These are phyloP conservation scores for Mallotus repandus DNA, from an alignment of 441 rosid genomes.

Conservation along the genomic window DNA sequence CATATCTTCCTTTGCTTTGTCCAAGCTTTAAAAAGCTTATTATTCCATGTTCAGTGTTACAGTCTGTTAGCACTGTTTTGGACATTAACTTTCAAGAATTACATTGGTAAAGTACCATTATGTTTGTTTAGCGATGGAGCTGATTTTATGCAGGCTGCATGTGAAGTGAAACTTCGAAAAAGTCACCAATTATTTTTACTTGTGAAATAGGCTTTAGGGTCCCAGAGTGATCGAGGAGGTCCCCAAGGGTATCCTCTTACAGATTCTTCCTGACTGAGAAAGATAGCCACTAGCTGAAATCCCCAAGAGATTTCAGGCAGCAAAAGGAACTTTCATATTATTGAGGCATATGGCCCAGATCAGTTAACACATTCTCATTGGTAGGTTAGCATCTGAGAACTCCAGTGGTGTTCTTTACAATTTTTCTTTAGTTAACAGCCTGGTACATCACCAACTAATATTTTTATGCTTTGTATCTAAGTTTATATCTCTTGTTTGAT, in stretches of 20 bases:
- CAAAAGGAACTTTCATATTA: not conserved
- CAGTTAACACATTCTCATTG: not conserved
- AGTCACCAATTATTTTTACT: conserved; percentile 17
- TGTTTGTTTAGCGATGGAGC: conserved; percentile 12
- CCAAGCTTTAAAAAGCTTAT: conserved; percentile 14
- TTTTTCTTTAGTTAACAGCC: too few relatives aligned
- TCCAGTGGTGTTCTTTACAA: too few relatives aligned
- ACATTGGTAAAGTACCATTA: not conserved
- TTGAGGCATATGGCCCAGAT: conserved; percentile 10
- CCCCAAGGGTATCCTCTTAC: not conserved
- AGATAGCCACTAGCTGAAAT: conserved; percentile 12
- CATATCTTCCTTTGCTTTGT: conserved; percentile 17
- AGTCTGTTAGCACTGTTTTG: not conserved
- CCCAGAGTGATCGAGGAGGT: conserved; percentile 18
- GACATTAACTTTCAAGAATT: not conserved
- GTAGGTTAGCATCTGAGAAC: too few relatives aligned
- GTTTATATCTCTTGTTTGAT: too few relatives aligned
- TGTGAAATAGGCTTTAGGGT: conserved; percentile 22
- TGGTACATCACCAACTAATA: too few relatives aligned
- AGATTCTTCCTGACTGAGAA: conserved; percentile 26
- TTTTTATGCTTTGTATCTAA: too few relatives aligned
- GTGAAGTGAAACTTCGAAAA: conserved; percentile 11
- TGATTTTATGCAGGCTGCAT: not conserved
- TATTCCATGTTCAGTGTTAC: too few relatives aligned
- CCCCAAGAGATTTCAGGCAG: not conserved